A percentile compares a stretch with the other conserved stretches of the same genome.
phyloP scores from a whole-genome alignment of 768 basidiomycete genomes.

The Megacollybia marginata region DNA sequence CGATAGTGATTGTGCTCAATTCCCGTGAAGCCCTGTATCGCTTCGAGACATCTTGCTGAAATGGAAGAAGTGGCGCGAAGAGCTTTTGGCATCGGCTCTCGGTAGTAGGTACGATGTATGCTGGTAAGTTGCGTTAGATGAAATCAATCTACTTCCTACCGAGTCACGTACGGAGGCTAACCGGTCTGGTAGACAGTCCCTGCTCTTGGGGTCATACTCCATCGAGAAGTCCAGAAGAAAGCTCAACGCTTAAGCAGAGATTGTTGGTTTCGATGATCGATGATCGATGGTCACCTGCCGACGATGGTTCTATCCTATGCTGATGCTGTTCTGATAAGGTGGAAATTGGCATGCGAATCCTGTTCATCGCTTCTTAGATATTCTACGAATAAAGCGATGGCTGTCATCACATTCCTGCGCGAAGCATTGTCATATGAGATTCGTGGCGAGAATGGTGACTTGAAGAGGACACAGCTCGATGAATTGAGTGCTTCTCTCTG shows the following conservation, averaged over 20 bases:
- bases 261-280: conserved; percentile 16
- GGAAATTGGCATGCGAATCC: conserved; percentile 11
- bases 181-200: conserved; percentile 5
- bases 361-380: not conserved
- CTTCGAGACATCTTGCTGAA: conserved; percentile 7
- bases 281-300: conserved; percentile 17
- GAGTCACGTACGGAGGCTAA: conserved; percentile 2
- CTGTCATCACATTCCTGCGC: conserved; percentile 17
- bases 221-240: conserved; percentile 16
- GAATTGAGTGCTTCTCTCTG: not conserved
- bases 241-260: conserved; percentile 20
- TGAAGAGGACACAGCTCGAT: not conserved
- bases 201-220: conserved; percentile 3
- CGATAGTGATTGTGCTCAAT: not conserved
- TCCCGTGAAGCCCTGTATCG: conserved; percentile 9
- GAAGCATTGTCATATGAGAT: conserved; percentile 1
- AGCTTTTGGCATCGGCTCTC: not conserved
- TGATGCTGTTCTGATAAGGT: conserved; percentile 15
- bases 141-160: not conserved
- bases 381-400: conserved; percentile 21
- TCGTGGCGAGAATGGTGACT: not conserved
- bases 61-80: conserved; percentile 6
- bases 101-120: conserved; percentile 1
- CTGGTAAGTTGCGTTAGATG: not conserved
- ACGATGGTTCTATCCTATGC: conserved; percentile 14